Evolutionary conservation across 2,329 filamentous ascomycete species (phyloP), one percentile per base, ranked within the genome.

Genomic region (Rutstroemia sp.): DNA sequence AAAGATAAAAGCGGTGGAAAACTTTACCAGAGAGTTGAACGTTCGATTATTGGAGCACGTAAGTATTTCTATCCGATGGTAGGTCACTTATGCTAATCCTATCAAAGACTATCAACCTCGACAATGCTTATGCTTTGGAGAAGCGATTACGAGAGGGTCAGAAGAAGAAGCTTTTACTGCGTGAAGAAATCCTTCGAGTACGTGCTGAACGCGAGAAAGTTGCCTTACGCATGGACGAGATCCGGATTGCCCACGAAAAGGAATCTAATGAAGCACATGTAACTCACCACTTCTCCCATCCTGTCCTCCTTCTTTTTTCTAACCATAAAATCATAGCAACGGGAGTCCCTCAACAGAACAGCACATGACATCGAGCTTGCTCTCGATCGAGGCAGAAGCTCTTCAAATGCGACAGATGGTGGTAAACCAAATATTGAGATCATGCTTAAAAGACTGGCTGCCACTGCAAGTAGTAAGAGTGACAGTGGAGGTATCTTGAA

Each of bases 291-390:
- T 51, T 17, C 48, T 56, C 51, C 34, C 30, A 25, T 23, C 21
- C 17, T 45, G 9, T 2, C 30, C 23, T 21, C 34, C 27, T 39
- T 38, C 16, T n/a, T 16, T 17, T 17, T 46, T 23, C 60, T 63
- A 54, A 61, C 23, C 9, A 40, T 36, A 42, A 71, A 16, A n/a
- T 3, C 21, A 44, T 30, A 77, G 58, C 75, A 78, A 59, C 72
- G 82, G 14, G 73, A 76, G 19, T 51, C 50, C 9, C 72, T 84
- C 16, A 86, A 83, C 17, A 74, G 76, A 3, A 69, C 77, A 6
- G 80, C 86, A 75, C 78, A 86, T 60, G 79, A 85, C 57, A 76
- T 86, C 55, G 82, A 86, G 52, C 68, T 85, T 17, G 81, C 78
- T 0, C 73, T 78, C 48, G 75, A 76, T 46, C 76, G 77, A 40